Evolutionary conservation across 768 basidiomycete species (phyloP), one percentile per base, ranked within the genome.

Genomic region (Russula virescens): DNA sequence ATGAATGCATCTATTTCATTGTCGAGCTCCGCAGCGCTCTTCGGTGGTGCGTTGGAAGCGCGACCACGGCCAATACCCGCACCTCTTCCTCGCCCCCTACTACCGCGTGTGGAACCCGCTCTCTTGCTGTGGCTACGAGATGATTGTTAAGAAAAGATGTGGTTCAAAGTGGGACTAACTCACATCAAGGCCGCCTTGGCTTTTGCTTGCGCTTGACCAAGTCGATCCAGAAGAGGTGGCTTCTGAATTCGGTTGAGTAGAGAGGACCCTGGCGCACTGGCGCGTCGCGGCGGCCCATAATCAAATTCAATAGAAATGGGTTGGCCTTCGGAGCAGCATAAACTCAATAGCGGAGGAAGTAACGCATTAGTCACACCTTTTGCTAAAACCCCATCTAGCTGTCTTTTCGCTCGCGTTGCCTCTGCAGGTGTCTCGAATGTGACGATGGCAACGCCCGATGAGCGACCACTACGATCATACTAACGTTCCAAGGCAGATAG

Each of bases 401-500:
- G 87, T 65, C 86, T 88, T 76, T 91, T 91, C 58, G 93, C 94
- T 62, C 81, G 79, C 43, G 85, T 84, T 38, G 94, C 94, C 73
- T 96, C 90, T 58, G 81, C 79, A 19, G 81, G 69, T 2, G 86
- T 91, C 75, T 91, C 88, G 76, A 86, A 96, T 10, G 85, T 80
- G 72, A 97, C 78, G 68, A 85, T 82, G 61, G 89, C 94, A 68
- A 84, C 80, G 63, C 94, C 94, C 21, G 83, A 85, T 50, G 94
- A 96, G 73, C 94, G 89, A 68, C 94, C 94, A 69, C 94, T 95
- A 73, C 89, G 87, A 78, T 97, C 94, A 79, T 94, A 97, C 94
- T 97, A 83, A 72, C 78, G 76, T 71, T 71, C 72, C 72, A 69
- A 74, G 69, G 70, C 70, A 69, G 70, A 68, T 70, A 69, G 76